Base-by-base conservation (phyloP, 208 protist genomes). In the Cochliopodium minus region DNA sequence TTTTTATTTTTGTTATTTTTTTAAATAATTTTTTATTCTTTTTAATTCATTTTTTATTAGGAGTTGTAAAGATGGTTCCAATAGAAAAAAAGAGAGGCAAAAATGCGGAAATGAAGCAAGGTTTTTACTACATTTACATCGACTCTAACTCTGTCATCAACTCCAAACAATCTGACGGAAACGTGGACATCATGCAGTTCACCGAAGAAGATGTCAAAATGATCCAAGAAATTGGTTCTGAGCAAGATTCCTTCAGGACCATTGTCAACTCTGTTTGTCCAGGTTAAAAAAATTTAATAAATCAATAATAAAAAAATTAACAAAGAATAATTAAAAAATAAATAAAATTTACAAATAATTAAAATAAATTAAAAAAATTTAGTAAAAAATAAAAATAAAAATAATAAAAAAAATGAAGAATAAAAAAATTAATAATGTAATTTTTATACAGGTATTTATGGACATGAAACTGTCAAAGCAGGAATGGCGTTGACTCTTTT, bases 391-490 rank as follows among this genome's bases (percentile, higher is more conserved):
- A n/a, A n/a, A n/a, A n/a, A n/a, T n/a, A n/a, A n/a, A n/a, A n/a
- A n/a, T n/a, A n/a, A n/a, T n/a, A n/a, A n/a, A n/a, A n/a, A n/a
- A n/a, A n/a, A n/a, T n/a, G n/a, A n/a, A n/a, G n/a, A n/a, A n/a
- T n/a, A n/a, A n/a, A n/a, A n/a, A n/a, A n/a, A n/a, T n/a, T n/a
- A n/a, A n/a, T n/a, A n/a, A n/a, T n/a, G n/a, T n/a, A n/a, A n/a
- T n/a, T n/a, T n/a, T n/a, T n/a, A n/a, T n/a, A n/a, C n/a, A n/a
- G 28, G 65, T 23, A 94, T 94, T 38, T 88, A 81, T 62, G 88
- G 88, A 0, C 86, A 93, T 48, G 77, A 91, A 42, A 40, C 87
- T 5, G 35, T 73, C 15, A 83, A 79, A 46, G 76, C 78, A n/a
- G 87, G 85, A 4, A 51, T 91, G 3, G 13, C 67, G 4, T 61